Percentiles rank a stretch among this genome's conserved stretches.
phyloP scores from a whole-genome alignment of 345 rosid genomes.

The Fremontodendron californicum region DNA sequence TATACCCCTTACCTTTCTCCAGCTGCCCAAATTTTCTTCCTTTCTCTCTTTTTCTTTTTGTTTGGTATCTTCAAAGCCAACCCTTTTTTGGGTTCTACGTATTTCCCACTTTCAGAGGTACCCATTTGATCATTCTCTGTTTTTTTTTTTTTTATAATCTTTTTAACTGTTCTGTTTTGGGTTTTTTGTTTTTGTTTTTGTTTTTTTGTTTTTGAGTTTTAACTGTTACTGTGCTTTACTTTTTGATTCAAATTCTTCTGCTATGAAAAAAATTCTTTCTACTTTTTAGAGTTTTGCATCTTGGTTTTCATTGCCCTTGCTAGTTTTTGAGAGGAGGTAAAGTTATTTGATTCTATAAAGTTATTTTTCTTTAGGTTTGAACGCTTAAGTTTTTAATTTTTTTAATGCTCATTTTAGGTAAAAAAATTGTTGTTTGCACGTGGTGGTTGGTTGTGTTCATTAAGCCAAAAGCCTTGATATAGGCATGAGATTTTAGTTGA shows the following conservation, averaged over 20 bases:
- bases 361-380: background rate
- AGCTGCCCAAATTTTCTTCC: background rate
- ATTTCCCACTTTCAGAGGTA: background rate
- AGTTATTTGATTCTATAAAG: background rate
- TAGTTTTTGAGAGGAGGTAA: too few relatives aligned
- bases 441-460: slow-evolving; percentile 8
- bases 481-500: background rate
- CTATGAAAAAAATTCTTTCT: background rate
- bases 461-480: background rate
- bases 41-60: background rate
- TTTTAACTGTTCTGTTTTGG: background rate
- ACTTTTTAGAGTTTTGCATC: background rate
- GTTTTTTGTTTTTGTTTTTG: too few relatives aligned
- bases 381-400: slow-evolving; percentile 3
- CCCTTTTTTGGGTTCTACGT: slow-evolving; percentile 4
- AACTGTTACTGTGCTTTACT: background rate
- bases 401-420: background rate
- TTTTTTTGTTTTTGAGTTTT: background rate
- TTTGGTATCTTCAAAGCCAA: background rate
- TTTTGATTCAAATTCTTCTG: background rate
- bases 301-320: too few relatives aligned
- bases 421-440: background rate
- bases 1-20: background rate
- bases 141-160: too few relatives aligned
- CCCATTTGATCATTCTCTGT: slow-evolving; percentile 3